Evolutionary conservation across 2,329 filamentous ascomycete species (phyloP).

Genomic region (Zasmidium angulare): DNA sequence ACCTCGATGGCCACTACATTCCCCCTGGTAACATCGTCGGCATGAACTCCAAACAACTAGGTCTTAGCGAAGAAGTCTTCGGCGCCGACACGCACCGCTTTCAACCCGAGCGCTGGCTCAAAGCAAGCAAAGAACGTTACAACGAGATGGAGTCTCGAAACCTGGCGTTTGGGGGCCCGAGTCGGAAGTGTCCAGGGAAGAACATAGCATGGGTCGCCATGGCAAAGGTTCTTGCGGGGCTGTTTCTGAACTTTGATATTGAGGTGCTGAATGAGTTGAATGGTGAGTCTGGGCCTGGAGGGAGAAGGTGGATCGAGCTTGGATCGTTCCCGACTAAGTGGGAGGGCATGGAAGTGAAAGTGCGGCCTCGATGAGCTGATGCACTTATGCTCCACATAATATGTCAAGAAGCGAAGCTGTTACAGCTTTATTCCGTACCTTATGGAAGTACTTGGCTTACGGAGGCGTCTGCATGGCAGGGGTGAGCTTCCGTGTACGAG

Average conservation of each 20-base stretch:
- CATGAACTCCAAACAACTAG: conserved; percentile 10
- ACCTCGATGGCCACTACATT: conserved; percentile 22
- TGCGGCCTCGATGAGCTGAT: not conserved
- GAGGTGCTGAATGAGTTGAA: conserved; percentile 6
- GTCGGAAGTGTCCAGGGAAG: conserved; percentile 8
- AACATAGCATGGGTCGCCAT: conserved; percentile 10
- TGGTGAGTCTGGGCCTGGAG: conserved; percentile 5
- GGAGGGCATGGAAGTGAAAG: conserved; percentile 7
- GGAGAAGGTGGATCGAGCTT: conserved; percentile 1
- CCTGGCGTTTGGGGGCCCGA: conserved; percentile 2
- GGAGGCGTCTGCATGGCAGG: no score
- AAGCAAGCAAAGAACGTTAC: not conserved
- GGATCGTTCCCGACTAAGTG: conserved; percentile 9
- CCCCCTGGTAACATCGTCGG: conserved; percentile 26
- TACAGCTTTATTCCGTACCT: not conserved
- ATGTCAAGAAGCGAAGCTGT: not conserved
- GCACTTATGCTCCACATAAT: no score
- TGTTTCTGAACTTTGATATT: conserved; percentile 5
- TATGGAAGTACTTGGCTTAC: no score
- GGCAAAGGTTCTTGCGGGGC: conserved; percentile 3
- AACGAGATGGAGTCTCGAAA: conserved; percentile 6
- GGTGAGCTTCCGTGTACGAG: no score
- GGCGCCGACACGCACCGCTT: not conserved
- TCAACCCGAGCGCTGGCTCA: not conserved
- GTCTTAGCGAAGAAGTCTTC: not conserved